phyloP scores from a whole-genome alignment of 2,329 filamentous ascomycete species.

The Botryotinia convoluta region DNA sequence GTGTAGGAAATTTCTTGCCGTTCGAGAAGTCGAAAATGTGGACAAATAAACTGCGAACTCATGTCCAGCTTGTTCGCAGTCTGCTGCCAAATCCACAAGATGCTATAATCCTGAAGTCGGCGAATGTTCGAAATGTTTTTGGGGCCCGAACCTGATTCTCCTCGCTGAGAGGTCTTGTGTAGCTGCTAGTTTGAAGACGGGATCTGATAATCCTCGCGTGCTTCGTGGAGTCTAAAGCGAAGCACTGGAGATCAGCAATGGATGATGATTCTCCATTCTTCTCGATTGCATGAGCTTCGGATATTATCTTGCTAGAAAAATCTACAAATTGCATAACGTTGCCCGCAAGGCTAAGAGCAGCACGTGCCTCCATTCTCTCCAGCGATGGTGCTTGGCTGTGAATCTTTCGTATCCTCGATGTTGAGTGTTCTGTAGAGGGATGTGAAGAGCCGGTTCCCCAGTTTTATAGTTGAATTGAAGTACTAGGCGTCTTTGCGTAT shows the following conservation, averaged over 20 bases:
- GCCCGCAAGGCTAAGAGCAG: neutral
- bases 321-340: neutral
- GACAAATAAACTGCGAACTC: neutral
- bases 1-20: neutral
- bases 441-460: neutral
- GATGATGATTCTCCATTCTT: neutral
- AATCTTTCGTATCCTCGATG: neutral
- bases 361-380: neutral
- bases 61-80: neutral
- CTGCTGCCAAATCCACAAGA: neutral
- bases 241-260: neutral
- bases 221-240: neutral
- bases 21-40: neutral
- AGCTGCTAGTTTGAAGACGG: neutral
- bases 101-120: neutral
- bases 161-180: neutral
- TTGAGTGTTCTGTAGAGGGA: neutral
- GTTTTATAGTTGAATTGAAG: neutral
- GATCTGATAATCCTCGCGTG: neutral
- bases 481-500: neutral
- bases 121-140: neutral
- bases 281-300: neutral
- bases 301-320: neutral
- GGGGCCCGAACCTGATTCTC: neutral
- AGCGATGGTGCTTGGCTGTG: neutral